Percentiles rank a stretch among this genome's conserved stretches.
phyloP scores from a whole-genome alignment of 2,329 filamentous ascomycete species.

The Plectosphaerella cucumerina region DNA sequence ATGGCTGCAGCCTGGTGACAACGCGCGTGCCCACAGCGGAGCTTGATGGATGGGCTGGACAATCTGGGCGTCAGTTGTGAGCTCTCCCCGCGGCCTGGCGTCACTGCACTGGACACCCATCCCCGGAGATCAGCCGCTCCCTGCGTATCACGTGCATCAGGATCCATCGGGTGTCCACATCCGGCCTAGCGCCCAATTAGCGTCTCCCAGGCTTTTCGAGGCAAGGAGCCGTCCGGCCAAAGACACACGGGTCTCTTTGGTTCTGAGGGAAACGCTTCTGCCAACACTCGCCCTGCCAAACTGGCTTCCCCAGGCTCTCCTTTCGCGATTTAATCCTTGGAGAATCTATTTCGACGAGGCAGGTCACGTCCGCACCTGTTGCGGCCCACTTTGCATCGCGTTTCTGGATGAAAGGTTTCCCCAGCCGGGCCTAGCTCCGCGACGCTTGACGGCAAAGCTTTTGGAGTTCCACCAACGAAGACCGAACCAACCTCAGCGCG shows the following conservation, averaged over 20 bases:
- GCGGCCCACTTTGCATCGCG: constrained; percentile 2
- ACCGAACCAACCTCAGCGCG: constrained; percentile 12
- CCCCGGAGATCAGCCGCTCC: background rate
- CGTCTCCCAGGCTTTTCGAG: constrained; percentile 2
- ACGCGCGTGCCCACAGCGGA: no score
- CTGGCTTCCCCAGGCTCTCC: background rate
- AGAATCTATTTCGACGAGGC: no score
- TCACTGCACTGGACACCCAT: no score
- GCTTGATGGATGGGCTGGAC: no score
- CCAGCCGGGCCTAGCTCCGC: constrained; percentile 23
- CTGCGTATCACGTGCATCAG: background rate
- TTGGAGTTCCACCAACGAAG: constrained; percentile 34
- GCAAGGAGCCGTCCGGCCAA: background rate
- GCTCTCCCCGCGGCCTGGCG: no score
- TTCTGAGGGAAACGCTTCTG: background rate
- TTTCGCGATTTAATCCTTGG: background rate
- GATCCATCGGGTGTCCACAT: background rate
- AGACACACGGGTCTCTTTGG: background rate
- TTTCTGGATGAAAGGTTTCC: constrained; percentile 22
- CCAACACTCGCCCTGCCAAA: background rate
- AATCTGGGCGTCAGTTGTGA: no score
- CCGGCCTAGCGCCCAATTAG: background rate
- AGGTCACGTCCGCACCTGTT: background rate
- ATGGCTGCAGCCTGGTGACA: no score
- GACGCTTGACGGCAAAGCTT: constrained; percentile 29